A percentile compares a stretch with the other conserved stretches of the same genome.
Conservation (phyloP, 257 asterid genomes). For the Verbena officinalis region DNA sequence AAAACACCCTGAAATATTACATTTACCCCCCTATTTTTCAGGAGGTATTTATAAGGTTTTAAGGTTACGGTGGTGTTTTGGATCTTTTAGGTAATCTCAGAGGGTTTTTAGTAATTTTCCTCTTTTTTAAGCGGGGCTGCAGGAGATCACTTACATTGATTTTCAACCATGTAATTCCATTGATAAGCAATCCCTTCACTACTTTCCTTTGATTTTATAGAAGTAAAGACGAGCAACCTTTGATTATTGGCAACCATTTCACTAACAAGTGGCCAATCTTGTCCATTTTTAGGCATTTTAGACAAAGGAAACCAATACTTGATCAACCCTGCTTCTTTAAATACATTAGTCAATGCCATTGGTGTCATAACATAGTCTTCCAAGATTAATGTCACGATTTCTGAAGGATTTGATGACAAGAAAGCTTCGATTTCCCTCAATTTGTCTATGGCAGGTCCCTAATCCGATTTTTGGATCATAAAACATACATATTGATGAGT, state of each 20-base stretch:
- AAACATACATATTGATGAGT: no score
- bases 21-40: no score
- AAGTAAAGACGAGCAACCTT: conserved; percentile 74
- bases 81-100: no score
- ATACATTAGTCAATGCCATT: conserved; percentile 70
- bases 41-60: no score
- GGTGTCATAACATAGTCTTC: conserved; percentile 81
- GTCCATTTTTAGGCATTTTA: conserved; percentile 70
- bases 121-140: no score
- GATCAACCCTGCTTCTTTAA: conserved; percentile 69
- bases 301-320: conserved; percentile 79
- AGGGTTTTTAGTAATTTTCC: no score
- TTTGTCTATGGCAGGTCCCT: conserved; percentile 66
- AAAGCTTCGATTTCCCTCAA: conserved; percentile 69
- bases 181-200: conserved; percentile 86
- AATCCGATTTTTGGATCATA: no score
- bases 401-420: conserved; percentile 67
- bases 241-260: conserved; percentile 73
- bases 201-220: conserved; percentile 55
- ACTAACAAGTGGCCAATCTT: conserved; percentile 76
- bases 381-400: conserved; percentile 76
- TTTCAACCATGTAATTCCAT: conserved; percentile 98
- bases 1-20: no score
- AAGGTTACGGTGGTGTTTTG: no score
- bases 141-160: conserved; percentile 66